A percentile compares a stretch with the other conserved stretches of the same genome.
Evolutionary conservation across 805 yeast species (phyloP).

Genomic region (Spencermartinsiella europaea): DNA sequence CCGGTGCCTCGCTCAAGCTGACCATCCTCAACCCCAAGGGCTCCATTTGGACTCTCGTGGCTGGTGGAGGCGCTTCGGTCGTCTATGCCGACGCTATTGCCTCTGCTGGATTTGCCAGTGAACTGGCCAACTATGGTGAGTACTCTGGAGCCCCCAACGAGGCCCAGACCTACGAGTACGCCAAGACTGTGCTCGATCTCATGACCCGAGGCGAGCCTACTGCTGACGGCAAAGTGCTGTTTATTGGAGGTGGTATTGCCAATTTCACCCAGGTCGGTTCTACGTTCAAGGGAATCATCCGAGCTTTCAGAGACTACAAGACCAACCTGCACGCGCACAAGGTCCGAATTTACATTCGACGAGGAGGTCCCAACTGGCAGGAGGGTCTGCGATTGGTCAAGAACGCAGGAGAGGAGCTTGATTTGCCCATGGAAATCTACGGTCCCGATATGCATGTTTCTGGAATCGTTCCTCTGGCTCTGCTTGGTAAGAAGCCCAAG

Average conservation of each 20-base stretch:
- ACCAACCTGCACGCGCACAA: slow-evolving; percentile 35
- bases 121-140: slow-evolving; percentile 45
- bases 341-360: slow-evolving; percentile 40
- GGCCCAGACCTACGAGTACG: slow-evolving; percentile 43
- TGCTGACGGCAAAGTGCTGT: slow-evolving; percentile 39
- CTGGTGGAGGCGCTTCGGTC: slow-evolving; percentile 46
- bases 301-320: slow-evolving; percentile 42
- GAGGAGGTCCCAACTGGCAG: slow-evolving; percentile 48
- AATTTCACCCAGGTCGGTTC: slow-evolving; percentile 45
- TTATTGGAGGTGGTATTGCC: slow-evolving; percentile 46
- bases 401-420: slow-evolving; percentile 41
- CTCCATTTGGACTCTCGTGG: slow-evolving; percentile 44
- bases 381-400: slow-evolving; percentile 42
- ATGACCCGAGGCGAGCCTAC: slow-evolving; percentile 39
- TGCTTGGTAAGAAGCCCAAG: slow-evolving; percentile 37
- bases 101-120: slow-evolving; percentile 40
- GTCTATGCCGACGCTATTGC: slow-evolving; percentile 46
- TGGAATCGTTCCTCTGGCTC: slow-evolving; percentile 43
- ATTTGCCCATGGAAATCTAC: slow-evolving; percentile 42
- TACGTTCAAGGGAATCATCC: slow-evolving; percentile 45
- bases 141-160: slow-evolving; percentile 46
- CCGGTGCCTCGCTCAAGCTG: slow-evolving; percentile 43
- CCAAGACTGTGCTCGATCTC: slow-evolving; percentile 42
- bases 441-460: slow-evolving; percentile 50
- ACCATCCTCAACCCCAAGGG: slow-evolving; percentile 41